phyloP scores from a whole-genome alignment of 352 stramenopile genomes.

The Phytophthora ramorum region DNA sequence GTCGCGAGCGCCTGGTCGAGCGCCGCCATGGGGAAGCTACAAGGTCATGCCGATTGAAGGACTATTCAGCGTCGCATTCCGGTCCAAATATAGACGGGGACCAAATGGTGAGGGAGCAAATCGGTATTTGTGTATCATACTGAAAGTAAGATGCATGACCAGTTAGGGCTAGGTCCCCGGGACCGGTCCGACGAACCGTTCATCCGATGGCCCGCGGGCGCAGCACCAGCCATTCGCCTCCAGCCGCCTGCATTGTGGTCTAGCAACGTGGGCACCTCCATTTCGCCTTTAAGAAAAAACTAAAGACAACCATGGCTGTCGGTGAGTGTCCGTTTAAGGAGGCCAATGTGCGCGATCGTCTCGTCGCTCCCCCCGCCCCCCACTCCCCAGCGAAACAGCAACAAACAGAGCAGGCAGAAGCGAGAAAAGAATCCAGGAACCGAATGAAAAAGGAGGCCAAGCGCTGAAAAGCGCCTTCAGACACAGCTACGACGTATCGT shows the following conservation, averaged over 20 bases:
- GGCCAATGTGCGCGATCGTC: conserved; percentile 2
- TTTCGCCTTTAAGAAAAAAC: conserved; percentile 93
- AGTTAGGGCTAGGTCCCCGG: conserved; percentile 24
- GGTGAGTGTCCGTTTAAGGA: conserved; percentile 49
- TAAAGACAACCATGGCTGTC: conserved; percentile 88
- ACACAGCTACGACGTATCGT: background rate
- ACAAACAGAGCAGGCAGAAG: conserved; percentile 28
- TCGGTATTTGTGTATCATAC: background rate
- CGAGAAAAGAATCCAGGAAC: conserved; percentile 29
- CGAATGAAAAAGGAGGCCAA: conserved; percentile 1
- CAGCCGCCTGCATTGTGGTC: conserved; percentile 24
- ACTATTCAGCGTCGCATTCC: background rate
- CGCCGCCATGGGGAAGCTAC: conserved; percentile 18
- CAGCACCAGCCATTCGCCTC: conserved; percentile 69
- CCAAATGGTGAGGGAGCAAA: too few species aligned
- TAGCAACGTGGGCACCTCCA: conserved; percentile 45
- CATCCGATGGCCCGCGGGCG: conserved; percentile 37
- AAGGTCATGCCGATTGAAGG: background rate
- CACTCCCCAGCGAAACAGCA: conserved; percentile 5
- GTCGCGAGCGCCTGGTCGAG: conserved; percentile 30
- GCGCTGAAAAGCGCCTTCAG: conserved; percentile 19
- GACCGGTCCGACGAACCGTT: conserved; percentile 36
- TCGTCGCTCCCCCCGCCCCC: conserved; percentile 9
- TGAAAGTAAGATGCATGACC: background rate
- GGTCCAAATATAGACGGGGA: background rate